Conservation (phyloP, 1,284 basidiomycete species). For the Blastosporella zonata region DNA sequence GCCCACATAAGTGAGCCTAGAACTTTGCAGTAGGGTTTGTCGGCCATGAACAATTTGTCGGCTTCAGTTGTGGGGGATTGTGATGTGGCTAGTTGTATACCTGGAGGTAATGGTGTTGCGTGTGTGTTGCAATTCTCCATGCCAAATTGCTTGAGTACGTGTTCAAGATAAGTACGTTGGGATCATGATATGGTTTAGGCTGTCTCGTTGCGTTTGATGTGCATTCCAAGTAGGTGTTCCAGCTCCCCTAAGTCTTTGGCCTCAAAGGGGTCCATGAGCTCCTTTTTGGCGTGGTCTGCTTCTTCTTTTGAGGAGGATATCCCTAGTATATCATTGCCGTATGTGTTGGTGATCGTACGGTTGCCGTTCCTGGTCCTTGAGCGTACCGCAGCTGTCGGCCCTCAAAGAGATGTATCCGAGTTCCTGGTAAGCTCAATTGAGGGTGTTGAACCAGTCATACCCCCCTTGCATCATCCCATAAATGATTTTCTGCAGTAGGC, state of each 20-base stretch:
- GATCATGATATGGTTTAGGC: neutral
- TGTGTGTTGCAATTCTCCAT: slow-evolving; percentile 22
- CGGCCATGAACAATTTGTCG: slow-evolving; percentile 21
- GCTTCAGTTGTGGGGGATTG: slow-evolving; percentile 13
- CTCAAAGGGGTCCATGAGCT: slow-evolving; percentile 11
- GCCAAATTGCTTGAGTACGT: slow-evolving; percentile 20
- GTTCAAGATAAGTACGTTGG: slow-evolving; percentile 2
- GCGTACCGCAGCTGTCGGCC: slow-evolving; percentile 20
- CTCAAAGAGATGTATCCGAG: slow-evolving; percentile 17
- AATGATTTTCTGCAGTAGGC: slow-evolving; percentile 16
- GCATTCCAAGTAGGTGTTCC: slow-evolving; percentile 19
- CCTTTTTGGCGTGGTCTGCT: slow-evolving; percentile 4
- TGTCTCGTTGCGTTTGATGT: slow-evolving; percentile 16
- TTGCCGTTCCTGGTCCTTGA: slow-evolving; percentile 6
- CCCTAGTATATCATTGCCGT: slow-evolving; percentile 19
- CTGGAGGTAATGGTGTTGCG: slow-evolving; percentile 21
- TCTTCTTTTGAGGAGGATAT: slow-evolving; percentile 13
- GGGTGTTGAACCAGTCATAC: slow-evolving; percentile 23
- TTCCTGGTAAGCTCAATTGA: slow-evolving; percentile 12
- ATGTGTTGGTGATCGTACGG: slow-evolving; percentile 20
- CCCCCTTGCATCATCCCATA: slow-evolving; percentile 29
- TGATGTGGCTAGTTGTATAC: slow-evolving; percentile 18
- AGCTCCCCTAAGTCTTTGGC: slow-evolving; percentile 18
- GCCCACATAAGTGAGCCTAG: slow-evolving; percentile 30
- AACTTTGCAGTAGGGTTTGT: slow-evolving; percentile 25